Base-by-base conservation (phyloP, 2,329 filamentous ascomycete species). In the Scedosporium aurantiacum region DNA sequence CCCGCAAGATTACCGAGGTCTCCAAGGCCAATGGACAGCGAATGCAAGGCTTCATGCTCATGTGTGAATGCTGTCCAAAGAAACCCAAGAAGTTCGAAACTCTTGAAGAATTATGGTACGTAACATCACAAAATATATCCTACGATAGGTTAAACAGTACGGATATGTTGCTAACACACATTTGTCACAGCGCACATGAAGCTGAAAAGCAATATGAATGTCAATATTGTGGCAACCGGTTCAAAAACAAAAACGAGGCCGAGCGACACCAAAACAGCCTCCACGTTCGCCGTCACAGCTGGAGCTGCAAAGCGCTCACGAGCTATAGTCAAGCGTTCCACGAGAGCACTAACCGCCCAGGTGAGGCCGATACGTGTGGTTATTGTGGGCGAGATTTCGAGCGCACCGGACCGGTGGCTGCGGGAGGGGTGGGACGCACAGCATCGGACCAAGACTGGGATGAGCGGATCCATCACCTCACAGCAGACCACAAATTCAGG, bases 221-320 rank as follows among this genome's bases (percentile, higher is more conserved):
- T 73, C 82, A 85, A 28, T 97, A 90, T 72, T 97, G 93, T 73
- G 89, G 89, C 50, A 97, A 97, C 71, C 86, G 93, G 10, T 97
- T 97, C 79, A 97, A 97, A 76, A 97, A 97, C 77, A 97, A 97
- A 76, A 97, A 97, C 69, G 94, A 97, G 76, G 92, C 92, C 2
- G 93, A 97, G 73, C 85, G 94, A 37, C 93, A 97, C 71, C 92
- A 96, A 70, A 97, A 97, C 70, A 96, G 92, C 14, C 83, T 97
- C 10, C 93, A 97, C 73, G 82, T 97, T 7, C 86, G 93, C 40
- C 87, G 89, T 25, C 91, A 97, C 75, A 97, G 92, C 57, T 99
- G 94, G 94, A 97, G 93, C 10, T 99, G 94, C 73, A 92, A 91
- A 37, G 90, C 92, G 0, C 83, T 99, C 27, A 84, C 84, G 10